Percentiles rank a stretch among this genome's conserved stretches.
Conservation (phyloP, 345 rosid genomes). For the Jatropha curcas region DNA sequence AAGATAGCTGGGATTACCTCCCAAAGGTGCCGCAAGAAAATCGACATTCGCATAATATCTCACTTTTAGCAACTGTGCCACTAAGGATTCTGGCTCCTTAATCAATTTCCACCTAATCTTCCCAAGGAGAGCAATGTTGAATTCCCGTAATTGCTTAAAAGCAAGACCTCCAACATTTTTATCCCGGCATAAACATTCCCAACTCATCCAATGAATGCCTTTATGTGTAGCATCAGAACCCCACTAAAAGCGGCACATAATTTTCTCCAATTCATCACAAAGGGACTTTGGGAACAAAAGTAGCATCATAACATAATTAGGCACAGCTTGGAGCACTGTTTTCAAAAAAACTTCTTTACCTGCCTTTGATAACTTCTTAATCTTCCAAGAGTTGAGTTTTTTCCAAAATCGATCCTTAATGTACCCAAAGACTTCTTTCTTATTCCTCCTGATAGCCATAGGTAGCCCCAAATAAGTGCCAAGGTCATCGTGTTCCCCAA, state of each 20-base stretch:
- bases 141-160: neutral
- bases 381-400: neutral
- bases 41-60: neutral
- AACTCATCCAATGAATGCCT: neutral
- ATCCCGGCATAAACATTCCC: neutral
- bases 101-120: neutral
- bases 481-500: neutral
- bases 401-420: neutral
- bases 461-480: neutral
- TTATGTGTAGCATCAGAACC: neutral
- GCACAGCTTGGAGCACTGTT: neutral
- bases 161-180: neutral
- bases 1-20: neutral
- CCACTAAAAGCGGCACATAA: neutral
- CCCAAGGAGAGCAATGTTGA: neutral
- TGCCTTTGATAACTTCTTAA: neutral
- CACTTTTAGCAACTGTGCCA: neutral
- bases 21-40: neutral
- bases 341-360: neutral
- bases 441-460: neutral
- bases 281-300: neutral
- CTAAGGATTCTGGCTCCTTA: neutral
- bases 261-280: neutral
- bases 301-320: neutral
- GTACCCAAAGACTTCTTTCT: neutral